Conservation (phyloP, 768 basidiomycete genomes). For the Heimioporus sp. region DNA sequence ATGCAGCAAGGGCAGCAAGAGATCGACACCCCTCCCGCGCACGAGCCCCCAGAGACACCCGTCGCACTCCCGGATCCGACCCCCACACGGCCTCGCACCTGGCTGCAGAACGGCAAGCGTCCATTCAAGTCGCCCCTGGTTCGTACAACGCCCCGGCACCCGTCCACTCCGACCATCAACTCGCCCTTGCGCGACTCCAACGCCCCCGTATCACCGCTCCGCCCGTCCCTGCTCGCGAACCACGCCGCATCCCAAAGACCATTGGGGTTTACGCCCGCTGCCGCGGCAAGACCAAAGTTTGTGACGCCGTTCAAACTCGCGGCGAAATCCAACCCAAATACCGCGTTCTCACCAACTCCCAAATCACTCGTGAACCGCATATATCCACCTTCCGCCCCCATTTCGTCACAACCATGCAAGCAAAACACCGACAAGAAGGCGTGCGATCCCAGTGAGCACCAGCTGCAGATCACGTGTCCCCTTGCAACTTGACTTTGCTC, state of each 20-base stretch:
- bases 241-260: conserved; percentile 14
- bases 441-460: conserved; percentile 46
- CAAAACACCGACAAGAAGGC: conserved; percentile 2
- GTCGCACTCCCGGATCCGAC: conserved; percentile 27
- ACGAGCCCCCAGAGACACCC: conserved; percentile 39
- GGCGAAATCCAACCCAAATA: too few species aligned
- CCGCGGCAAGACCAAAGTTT: conserved; percentile 42
- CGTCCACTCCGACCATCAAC: conserved; percentile 29
- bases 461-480: not conserved
- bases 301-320: conserved; percentile 57
- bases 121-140: conserved; percentile 49
- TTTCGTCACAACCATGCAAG: conserved; percentile 7
- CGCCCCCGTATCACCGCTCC: conserved; percentile 33
- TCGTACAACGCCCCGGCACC: conserved; percentile 16
- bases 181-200: conserved; percentile 14
- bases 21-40: conserved; percentile 30
- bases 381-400: conserved; percentile 23
- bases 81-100: too few species aligned
- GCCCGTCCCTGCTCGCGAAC: conserved; percentile 29
- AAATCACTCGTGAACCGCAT: conserved; percentile 8
- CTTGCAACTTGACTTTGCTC: not conserved
- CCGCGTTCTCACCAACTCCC: not conserved
- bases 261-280: conserved; percentile 24
- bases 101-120: conserved; percentile 9
- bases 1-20: conserved; percentile 49